Evolutionary conservation across 768 basidiomycete genomes (phyloP).

Genomic region (Rhodocollybia butyracea): DNA sequence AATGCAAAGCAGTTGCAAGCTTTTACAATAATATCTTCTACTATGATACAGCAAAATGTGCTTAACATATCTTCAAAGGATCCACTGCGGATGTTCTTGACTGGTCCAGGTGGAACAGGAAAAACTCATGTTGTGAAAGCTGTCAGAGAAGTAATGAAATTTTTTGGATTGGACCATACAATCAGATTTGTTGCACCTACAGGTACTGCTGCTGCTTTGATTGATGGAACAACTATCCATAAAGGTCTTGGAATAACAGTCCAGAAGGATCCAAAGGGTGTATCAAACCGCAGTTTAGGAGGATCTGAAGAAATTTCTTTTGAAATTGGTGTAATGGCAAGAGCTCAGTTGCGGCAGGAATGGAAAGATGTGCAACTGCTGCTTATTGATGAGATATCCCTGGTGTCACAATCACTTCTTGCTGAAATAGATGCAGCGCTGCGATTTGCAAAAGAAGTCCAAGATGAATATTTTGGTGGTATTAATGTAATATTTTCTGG

Average conservation of each 20-base stretch:
- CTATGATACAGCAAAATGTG: not conserved
- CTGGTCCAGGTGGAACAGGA: conserved; percentile 29
- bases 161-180: conserved; percentile 16
- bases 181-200: conserved; percentile 27
- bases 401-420: conserved; percentile 20
- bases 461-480: not conserved
- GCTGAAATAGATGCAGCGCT: conserved; percentile 20
- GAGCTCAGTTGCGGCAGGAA: conserved; percentile 15
- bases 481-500: not conserved
- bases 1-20: conserved; percentile 15
- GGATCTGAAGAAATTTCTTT: conserved; percentile 11
- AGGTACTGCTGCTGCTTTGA: conserved; percentile 25
- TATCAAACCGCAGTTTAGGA: conserved; percentile 13
- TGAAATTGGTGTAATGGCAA: conserved; percentile 13
- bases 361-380: conserved; percentile 23
- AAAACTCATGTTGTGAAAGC: conserved; percentile 28
- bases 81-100: conserved; percentile 17
- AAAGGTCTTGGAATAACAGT: conserved; percentile 20
- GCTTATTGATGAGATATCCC: conserved; percentile 27
- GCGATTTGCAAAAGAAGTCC: not conserved
- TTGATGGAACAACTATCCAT: conserved; percentile 27
- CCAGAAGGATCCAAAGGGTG: conserved; percentile 13
- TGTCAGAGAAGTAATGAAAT: conserved; percentile 18
- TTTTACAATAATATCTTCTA: conserved; percentile 4
- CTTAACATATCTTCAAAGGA: conserved; percentile 4